phyloP scores from a whole-genome alignment of 116 monocot genomes.

The Trichopus zeylanicus region DNA sequence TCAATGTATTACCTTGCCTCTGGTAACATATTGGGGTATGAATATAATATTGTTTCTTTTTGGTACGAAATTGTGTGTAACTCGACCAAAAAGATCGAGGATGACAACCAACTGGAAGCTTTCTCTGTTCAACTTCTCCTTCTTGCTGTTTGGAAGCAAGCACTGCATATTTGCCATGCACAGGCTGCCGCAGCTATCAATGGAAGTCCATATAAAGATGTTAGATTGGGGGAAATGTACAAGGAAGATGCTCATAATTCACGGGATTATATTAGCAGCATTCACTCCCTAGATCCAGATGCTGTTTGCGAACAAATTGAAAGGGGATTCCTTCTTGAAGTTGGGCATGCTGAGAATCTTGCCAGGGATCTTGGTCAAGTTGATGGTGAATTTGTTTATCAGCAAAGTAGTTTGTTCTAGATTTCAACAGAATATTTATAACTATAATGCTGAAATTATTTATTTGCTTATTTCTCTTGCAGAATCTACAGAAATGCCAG shows the following conservation, averaged over 20 bases:
- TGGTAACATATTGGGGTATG: neutral
- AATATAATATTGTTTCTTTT: neutral
- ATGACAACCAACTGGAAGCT: constrained; percentile 52
- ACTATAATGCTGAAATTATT: too few species aligned
- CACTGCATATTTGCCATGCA: constrained; percentile 75
- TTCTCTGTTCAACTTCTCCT: constrained; percentile 86
- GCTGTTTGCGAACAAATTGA: constrained; percentile 49
- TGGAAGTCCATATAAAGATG: constrained; percentile 56
- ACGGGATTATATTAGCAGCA: constrained; percentile 14
- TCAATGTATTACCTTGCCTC: neutral
- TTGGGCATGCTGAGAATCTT: constrained; percentile 79
- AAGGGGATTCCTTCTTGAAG: constrained; percentile 69
- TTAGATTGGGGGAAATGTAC: constrained; percentile 10
- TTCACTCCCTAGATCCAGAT: constrained; percentile 29
- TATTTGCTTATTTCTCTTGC: neutral
- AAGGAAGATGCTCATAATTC: constrained; percentile 21
- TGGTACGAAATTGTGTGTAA: neutral
- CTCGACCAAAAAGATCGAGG: constrained; percentile 28
- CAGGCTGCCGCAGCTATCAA: constrained; percentile 63
- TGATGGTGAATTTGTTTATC: constrained; percentile 46
- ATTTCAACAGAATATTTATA: neutral
- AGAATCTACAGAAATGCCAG: constrained; percentile 93
- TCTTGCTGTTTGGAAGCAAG: constrained; percentile 97
- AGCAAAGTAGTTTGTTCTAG: neutral
- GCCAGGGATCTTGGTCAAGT: constrained; percentile 48